Evolutionary conservation across 78 protist genomes (phyloP).

Genomic region (Dictyostelium intermedium): DNA sequence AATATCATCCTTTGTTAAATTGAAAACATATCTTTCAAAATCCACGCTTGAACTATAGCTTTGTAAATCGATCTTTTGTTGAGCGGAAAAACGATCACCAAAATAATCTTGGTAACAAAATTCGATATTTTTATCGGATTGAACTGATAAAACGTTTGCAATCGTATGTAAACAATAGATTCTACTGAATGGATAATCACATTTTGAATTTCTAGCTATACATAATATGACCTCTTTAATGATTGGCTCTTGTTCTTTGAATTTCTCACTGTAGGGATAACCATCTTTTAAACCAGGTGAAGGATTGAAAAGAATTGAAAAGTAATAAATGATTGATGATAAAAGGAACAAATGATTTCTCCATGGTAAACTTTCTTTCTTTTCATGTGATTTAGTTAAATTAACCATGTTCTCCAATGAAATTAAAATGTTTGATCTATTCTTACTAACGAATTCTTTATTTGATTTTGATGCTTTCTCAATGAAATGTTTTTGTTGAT

Average conservation of each 20-base stretch:
- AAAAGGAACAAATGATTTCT: slow-evolving; percentile 25
- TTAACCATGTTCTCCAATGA: neutral
- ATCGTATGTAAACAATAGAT: slow-evolving; percentile 1
- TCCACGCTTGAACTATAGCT: neutral
- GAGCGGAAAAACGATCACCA: neutral
- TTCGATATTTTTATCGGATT: neutral
- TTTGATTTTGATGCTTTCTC: neutral
- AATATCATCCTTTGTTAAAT: neutral
- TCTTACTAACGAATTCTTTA: neutral
- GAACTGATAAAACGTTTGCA: neutral
- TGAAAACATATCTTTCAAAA: neutral
- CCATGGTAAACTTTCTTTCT: slow-evolving; percentile 20
- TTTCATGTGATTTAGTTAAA: neutral
- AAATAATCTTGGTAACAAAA: neutral
- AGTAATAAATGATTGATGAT: neutral
- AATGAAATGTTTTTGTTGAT: neutral
- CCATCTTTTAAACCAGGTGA: neutral
- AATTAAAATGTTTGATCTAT: neutral
- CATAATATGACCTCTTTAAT: neutral
- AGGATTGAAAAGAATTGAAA: neutral
- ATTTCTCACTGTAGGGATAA: slow-evolving; percentile 13
- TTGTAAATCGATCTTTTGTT: neutral
- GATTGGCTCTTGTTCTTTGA: neutral
- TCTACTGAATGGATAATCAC: slow-evolving; percentile 59
- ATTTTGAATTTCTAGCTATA: neutral